phyloP scores from a whole-genome alignment of 176 grass and related monocot genomes.

The Saccharum spontaneum region DNA sequence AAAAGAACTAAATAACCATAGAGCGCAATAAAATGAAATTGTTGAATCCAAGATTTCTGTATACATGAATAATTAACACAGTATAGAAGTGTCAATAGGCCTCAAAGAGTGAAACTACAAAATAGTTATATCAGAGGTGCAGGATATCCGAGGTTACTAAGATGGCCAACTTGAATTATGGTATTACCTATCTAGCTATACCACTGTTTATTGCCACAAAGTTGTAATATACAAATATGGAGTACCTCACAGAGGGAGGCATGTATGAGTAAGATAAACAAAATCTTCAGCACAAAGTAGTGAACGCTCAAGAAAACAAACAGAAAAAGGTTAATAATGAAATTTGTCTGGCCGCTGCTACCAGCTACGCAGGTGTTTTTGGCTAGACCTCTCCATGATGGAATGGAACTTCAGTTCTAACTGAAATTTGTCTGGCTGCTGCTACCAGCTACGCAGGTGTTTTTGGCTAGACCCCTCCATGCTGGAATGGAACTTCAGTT shows the following conservation, averaged over 20 bases:
- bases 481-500: neutral
- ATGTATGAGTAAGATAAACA: neutral
- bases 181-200: neutral
- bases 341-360: neutral
- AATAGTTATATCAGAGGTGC: neutral
- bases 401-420: neutral
- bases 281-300: neutral
- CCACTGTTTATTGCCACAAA: neutral
- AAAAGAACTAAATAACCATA: conserved; percentile 10
- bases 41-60: neutral
- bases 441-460: neutral
- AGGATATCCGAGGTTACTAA: neutral
- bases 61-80: neutral
- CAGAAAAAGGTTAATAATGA: neutral
- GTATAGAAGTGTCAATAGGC: neutral
- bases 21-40: neutral
- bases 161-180: neutral
- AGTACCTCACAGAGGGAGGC: neutral
- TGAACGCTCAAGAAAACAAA: conserved; percentile 9
- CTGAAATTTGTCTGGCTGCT: neutral
- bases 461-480: neutral
- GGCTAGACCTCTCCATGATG: neutral
- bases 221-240: neutral
- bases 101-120: neutral
- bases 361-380: neutral